Percentiles rank a stretch among this genome's conserved stretches.
Evolutionary conservation across 2,329 filamentous ascomycete genomes (phyloP).

Genomic region (Botrytis sinoallii): DNA sequence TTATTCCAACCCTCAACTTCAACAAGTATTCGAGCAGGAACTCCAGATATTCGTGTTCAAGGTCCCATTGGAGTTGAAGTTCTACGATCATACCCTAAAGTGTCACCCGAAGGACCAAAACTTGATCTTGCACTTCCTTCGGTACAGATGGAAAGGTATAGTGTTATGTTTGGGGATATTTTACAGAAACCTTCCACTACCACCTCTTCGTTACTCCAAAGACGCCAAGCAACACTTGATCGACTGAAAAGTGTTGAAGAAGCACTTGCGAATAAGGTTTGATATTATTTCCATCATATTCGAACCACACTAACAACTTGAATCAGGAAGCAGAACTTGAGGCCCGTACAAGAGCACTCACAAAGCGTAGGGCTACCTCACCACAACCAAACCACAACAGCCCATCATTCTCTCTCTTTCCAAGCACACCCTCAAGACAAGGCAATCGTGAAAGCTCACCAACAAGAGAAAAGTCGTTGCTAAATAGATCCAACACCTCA

Average conservation of each 20-base stretch:
- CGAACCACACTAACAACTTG: slow-evolving; percentile 24
- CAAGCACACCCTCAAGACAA: slow-evolving; percentile 30
- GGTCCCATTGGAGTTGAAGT: slow-evolving; percentile 22
- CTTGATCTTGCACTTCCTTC: slow-evolving; percentile 79
- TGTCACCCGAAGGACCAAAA: slow-evolving; percentile 39
- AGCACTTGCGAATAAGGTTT: slow-evolving; percentile 41
- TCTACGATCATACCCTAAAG: slow-evolving; percentile 8
- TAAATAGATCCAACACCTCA: slow-evolving; percentile 53
- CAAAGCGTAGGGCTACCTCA: slow-evolving; percentile 48
- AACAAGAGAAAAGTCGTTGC: slow-evolving; percentile 18
- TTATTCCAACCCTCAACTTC: background rate
- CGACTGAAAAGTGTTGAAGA: slow-evolving; percentile 55
- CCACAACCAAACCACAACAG: slow-evolving; percentile 45
- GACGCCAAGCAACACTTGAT: slow-evolving; percentile 57
- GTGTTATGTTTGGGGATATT: slow-evolving; percentile 84
- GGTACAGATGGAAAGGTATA: slow-evolving; percentile 82
- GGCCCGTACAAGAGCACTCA: slow-evolving; percentile 27
- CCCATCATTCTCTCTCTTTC: slow-evolving; percentile 45
- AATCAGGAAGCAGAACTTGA: slow-evolving; percentile 41
- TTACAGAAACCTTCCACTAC: slow-evolving; percentile 46
- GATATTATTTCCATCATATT: slow-evolving; percentile 18
- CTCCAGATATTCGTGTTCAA: slow-evolving; percentile 30
- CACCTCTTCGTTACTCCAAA: slow-evolving; percentile 45
- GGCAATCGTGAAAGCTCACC: slow-evolving; percentile 22
- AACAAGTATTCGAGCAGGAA: slow-evolving; percentile 7